A percentile compares a stretch with the other conserved stretches of the same genome.
These are phyloP conservation scores for Flueggea neowawraea DNA, from an alignment of 441 rosid species.

Conservation along the genomic window DNA sequence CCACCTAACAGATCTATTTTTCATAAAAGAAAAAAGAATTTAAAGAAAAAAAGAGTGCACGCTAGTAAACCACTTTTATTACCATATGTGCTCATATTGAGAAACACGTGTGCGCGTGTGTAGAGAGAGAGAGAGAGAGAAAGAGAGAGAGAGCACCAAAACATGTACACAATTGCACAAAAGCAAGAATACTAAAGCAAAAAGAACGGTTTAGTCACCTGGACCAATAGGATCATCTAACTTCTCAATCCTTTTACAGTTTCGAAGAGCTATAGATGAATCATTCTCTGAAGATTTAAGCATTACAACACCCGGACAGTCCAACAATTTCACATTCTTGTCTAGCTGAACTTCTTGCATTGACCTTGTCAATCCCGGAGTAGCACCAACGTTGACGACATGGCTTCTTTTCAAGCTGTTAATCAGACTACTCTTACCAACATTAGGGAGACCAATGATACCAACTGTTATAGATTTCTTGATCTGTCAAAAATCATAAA, in stretches of 20 bases:
- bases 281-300: constrained; percentile 70
- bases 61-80: too few relatives aligned
- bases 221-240: constrained; percentile 91
- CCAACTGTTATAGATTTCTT: constrained; percentile 94
- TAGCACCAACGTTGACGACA: constrained; percentile 91
- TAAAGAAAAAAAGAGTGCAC: too few relatives aligned
- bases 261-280: constrained; percentile 78
- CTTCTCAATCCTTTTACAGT: constrained; percentile 96
- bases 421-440: constrained; percentile 97
- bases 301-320: constrained; percentile 99
- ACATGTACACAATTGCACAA: not conserved
- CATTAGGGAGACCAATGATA: constrained; percentile 92
- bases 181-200: not conserved
- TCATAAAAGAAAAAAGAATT: too few relatives aligned
- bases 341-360: constrained; percentile 98
- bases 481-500: constrained; percentile 46
- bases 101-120: too few relatives aligned
- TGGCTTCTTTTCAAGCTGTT: constrained; percentile 96
- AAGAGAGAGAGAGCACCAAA: not conserved
- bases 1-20: too few relatives aligned
- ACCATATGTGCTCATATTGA: too few relatives aligned
- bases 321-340: constrained; percentile 84
- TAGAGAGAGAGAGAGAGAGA: too few relatives aligned
- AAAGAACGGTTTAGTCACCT: constrained; percentile 38
- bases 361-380: constrained; percentile 93